Conservation (phyloP, 164 flowering plant genomes). For the Annona cherimola region DNA sequence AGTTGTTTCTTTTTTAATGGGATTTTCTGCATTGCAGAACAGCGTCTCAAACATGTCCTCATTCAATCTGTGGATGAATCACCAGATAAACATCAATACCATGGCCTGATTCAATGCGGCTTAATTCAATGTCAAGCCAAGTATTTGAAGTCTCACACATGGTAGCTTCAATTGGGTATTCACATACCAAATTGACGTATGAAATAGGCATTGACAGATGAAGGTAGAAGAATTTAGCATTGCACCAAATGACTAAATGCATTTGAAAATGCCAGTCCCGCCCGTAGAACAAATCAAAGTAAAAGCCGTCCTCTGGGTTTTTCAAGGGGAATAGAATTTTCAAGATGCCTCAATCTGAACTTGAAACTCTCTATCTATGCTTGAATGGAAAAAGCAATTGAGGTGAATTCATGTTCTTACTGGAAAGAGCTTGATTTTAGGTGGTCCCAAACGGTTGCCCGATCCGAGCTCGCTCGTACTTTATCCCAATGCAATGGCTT, state of each 20-base stretch:
- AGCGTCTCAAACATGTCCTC: slow-evolving; percentile 94
- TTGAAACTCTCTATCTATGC: not conserved
- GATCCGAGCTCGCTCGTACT: slow-evolving; percentile 86
- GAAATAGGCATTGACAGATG: not conserved
- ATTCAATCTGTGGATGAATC: slow-evolving; percentile 54
- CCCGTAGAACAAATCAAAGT: not conserved
- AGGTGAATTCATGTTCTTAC: slow-evolving; percentile 42
- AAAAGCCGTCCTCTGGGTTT: not conserved
- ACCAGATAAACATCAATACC: not conserved
- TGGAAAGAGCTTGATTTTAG: slow-evolving; percentile 93
- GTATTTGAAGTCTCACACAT: not conserved
- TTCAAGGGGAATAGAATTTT: not conserved
- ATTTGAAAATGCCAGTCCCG: not conserved
- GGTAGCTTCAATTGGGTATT: not conserved
- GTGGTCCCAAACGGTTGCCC: slow-evolving; percentile 97
- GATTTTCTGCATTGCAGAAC: slow-evolving; percentile 61
- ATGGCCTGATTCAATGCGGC: not conserved
- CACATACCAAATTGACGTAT: not conserved
- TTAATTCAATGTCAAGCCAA: not conserved
- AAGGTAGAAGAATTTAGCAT: not conserved
- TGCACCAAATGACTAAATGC: not conserved
- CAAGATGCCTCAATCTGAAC: not conserved
- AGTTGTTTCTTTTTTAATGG: slow-evolving; percentile 46
- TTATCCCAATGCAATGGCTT: slow-evolving; percentile 99
- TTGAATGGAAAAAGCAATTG: not conserved